Evolutionary conservation across 108 stramenopile genomes (phyloP).

Genomic region (Nannochloropsis granulata): DNA sequence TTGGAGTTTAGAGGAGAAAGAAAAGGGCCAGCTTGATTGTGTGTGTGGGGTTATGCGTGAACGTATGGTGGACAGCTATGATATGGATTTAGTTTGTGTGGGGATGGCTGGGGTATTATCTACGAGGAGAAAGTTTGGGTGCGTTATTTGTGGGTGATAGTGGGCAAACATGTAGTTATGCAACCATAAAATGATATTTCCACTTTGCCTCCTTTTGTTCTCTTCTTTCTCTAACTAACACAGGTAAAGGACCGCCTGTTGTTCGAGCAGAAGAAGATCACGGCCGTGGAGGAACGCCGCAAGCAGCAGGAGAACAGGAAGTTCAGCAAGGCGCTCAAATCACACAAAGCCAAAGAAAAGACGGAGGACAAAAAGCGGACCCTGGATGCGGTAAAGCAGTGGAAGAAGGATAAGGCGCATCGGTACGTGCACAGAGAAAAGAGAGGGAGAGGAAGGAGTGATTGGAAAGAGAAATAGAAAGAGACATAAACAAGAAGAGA

Average conservation of each 20-base stretch:
- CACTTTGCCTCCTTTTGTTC: too few relatives aligned
- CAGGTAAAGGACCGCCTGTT: slow-evolving; percentile 90
- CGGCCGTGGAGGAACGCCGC: slow-evolving; percentile 80
- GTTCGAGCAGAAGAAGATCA: slow-evolving; percentile 94
- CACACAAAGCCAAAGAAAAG: slow-evolving; percentile 73
- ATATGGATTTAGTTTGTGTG: too few relatives aligned
- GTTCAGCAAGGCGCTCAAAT: slow-evolving; percentile 57
- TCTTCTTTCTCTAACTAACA: slow-evolving; percentile 1
- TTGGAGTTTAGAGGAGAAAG: neutral
- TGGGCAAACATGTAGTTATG: too few relatives aligned
- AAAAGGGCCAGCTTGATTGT: neutral
- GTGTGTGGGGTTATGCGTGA: neutral
- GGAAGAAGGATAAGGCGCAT: slow-evolving; percentile 51
- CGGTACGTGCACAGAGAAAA: slow-evolving; percentile 39
- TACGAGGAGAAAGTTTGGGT: too few relatives aligned
- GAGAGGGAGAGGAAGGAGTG: slow-evolving; percentile 33
- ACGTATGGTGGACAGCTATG: neutral
- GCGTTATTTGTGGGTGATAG: too few relatives aligned
- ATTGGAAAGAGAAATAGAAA: neutral
- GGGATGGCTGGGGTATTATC: too few relatives aligned
- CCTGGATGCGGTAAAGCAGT: slow-evolving; percentile 62
- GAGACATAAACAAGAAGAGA: neutral
- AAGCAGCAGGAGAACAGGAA: slow-evolving; percentile 52
- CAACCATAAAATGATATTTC: too few relatives aligned
- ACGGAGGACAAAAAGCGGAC: slow-evolving; percentile 64